Evolutionary conservation across 805 yeast species (phyloP), one percentile per base, ranked within the genome.

Genomic region (Starmerella apicola): DNA sequence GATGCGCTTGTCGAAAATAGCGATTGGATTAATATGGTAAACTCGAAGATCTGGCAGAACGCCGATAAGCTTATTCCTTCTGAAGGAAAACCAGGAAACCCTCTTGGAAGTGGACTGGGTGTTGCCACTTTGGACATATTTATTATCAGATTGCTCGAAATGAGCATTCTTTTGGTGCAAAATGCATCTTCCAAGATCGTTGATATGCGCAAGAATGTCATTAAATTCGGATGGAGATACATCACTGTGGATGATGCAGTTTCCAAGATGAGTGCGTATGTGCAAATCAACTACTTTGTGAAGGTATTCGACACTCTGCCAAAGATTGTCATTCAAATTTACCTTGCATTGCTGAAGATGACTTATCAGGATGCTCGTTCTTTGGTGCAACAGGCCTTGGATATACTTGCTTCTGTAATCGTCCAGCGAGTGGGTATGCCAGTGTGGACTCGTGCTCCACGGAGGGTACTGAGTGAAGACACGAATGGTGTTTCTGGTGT

Each of bases 141-240:
- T 59, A 67, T 94, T 42, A 72, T 81, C 46, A 91, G 82, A 43
- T 62, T 88, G 7, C 65, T 91, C 18, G 94, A 86, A 49, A 59
- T 85, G 55, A 80, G 97, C 0, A 76, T 95, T 0, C 61, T 80
- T 32, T 61, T 91, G 32, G 72, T 85, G 20, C 76, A 77, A 53
- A 72, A 75, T 60, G 76, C 81, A 1, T 76, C 94, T 0, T 58
- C 62, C 0, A 59, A 67, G 9, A 67, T 83, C 20, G 62, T 70
- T 6, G 79, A 74, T 13, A 68, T 72, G 49, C 68, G 81, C 32
- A 88, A 84, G 54, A 94, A 85, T 51, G 74, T 91, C 32, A 83
- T 91, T 58, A 84, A 83, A 57, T 91, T 85, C 62, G 81, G 85
- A 51, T 91, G 99, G 99, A 81, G 82, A 50, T 81, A 78, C 52